A percentile compares a stretch with the other conserved stretches of the same genome.
phyloP scores from a whole-genome alignment of 352 stramenopile species.

The Hyphochytrium catenoides region DNA sequence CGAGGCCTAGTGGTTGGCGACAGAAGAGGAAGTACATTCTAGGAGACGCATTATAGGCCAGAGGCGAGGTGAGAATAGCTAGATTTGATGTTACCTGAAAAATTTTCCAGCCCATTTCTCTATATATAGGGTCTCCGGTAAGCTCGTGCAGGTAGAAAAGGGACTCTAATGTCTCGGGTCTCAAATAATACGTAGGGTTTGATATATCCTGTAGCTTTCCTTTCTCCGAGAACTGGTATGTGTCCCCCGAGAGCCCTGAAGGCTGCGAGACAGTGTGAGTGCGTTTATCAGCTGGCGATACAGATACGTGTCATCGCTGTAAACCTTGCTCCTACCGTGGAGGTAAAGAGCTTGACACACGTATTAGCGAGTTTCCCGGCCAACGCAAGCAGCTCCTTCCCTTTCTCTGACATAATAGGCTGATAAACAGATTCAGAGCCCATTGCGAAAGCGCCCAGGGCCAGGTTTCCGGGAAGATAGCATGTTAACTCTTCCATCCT shows the following conservation, averaged over 20 bases:
- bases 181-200: conserved; percentile 37
- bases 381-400: conserved; percentile 18
- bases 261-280: no score
- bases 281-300: no score
- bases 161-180: conserved; percentile 55
- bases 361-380: conserved; percentile 29
- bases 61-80: no score
- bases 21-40: no score
- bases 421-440: conserved; percentile 1
- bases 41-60: no score
- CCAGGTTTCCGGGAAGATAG: conserved; percentile 46
- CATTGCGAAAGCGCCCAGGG: no score
- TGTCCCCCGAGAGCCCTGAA: no score
- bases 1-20: no score
- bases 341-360: conserved; percentile 61
- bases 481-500: conserved; percentile 68
- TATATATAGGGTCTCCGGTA: conserved; percentile 42
- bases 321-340: conserved; percentile 31
- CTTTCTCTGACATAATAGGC: neutral
- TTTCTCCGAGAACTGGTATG: neutral
- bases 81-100: no score
- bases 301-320: conserved; percentile 37
- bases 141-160: conserved; percentile 61
- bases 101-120: conserved; percentile 60
- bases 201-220: neutral